Evolutionary conservation across 1,284 basidiomycete genomes (phyloP), one percentile per base, ranked within the genome.

Genomic region (Puccinia novopanici): DNA sequence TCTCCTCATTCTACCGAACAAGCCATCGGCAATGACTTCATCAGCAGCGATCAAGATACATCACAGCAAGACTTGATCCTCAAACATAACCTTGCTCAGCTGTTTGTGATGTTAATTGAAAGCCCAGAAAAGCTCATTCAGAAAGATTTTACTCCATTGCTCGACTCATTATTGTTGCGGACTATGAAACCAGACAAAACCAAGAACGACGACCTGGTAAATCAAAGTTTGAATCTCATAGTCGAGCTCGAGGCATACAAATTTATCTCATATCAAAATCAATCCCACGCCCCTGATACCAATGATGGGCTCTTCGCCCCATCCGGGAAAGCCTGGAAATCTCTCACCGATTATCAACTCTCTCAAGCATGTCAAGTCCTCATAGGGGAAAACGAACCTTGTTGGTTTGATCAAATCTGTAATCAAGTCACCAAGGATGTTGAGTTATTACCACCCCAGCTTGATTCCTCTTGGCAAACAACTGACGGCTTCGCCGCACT

Each of bases 221-320:
- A 15, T 15, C 10, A 61, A 61, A 30, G 12, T 15, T 61, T 61
- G 22, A 30, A 19, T 12, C 22, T 61, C 59, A 22, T 61, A 34
- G 37, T 61, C 59, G 59, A 61, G n/a, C 59, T 61, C 27, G 59
- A 61, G 37, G 59, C 59, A 17, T 40, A 61, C n/a, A 27, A 22
- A 61, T 61, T 61, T 9, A 61, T 61, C 59, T 27, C 27, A 10
- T 17, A 61, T 19, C 9, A 8, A 5, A 40, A 61, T 10, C 37
- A 34, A 17, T 0, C 27, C 13, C 24, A 61, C 13, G 10, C 10
- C 27, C 37, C 4, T 27, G 37, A 61, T 34, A n/a, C 27, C 37
- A 30, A 19, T 4, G 3, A 34, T n/a, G 40, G 10, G 1, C 59
- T 61, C 37, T 61, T 61, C 19, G 59, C 10, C n/a, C 10, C 27